Percentiles rank a stretch among this genome's conserved stretches.
Conservation (phyloP, 1,139 yeast genomes). For the Suhomyces anneliseae region DNA sequence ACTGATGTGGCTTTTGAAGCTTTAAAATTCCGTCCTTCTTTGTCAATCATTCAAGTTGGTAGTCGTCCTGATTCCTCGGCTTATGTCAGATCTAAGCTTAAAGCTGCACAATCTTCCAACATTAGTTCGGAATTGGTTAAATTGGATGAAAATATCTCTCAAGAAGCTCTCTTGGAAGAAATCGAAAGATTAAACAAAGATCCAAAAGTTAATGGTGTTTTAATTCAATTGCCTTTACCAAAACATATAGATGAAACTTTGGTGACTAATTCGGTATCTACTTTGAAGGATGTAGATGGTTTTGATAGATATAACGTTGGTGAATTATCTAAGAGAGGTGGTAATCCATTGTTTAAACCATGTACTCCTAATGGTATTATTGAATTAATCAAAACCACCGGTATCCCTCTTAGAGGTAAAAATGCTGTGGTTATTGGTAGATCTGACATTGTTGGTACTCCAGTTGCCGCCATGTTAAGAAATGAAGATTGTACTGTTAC, state of each 20-base stretch:
- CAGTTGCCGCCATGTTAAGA: conserved; percentile 80
- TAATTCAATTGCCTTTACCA: conserved; percentile 76
- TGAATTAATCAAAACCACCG: conserved; percentile 64
- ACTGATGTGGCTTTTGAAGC: conserved; percentile 25
- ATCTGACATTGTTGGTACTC: conserved; percentile 95
- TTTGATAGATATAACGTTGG: conserved; percentile 76
- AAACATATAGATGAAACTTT: conserved; percentile 64
- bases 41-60: conserved; percentile 76
- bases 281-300: conserved; percentile 78
- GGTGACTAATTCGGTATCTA: conserved; percentile 66
- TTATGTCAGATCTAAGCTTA: conserved; percentile 71
- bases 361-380: conserved; percentile 82
- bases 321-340: conserved; percentile 71
- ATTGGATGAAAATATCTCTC: conserved; percentile 55
- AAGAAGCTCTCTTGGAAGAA: conserved; percentile 55
- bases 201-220: conserved; percentile 64
- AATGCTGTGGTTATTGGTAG: conserved; percentile 95
- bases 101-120: conserved; percentile 70
- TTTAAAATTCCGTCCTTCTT: conserved; percentile 55
- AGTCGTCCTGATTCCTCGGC: conserved; percentile 75
- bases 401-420: conserved; percentile 59
- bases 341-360: conserved; percentile 69
- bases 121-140: conserved; percentile 59
- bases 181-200: conserved; percentile 61
- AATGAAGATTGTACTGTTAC: conserved; percentile 85